phyloP scores from a whole-genome alignment of 1,284 basidiomycete species.

The Ganoderma resinaceum region DNA sequence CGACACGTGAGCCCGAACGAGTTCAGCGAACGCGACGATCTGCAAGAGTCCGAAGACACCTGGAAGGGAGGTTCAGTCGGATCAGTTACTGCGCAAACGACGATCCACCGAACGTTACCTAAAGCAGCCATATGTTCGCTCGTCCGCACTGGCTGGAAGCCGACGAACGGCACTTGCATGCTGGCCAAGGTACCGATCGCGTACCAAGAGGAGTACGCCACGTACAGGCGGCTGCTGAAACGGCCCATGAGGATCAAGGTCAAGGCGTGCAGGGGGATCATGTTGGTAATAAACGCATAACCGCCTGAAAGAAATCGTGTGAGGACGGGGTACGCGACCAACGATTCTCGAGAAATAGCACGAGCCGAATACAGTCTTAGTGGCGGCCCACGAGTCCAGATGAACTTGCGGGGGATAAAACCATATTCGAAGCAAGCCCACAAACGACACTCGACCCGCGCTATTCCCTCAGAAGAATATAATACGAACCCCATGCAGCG shows the following conservation, averaged over 20 bases:
- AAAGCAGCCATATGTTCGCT: conserved; percentile 99
- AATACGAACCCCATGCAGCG: conserved; percentile 91
- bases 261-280: conserved; percentile 97
- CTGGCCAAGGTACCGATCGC: conserved; percentile 95
- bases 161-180: conserved; percentile 99
- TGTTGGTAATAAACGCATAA: conserved; percentile 99
- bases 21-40: conserved; percentile 93
- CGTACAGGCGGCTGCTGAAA: conserved; percentile 91
- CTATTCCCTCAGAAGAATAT: conserved; percentile 12
- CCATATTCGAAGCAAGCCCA: neutral
- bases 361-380: neutral
- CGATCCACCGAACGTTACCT: conserved; percentile 52
- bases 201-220: conserved; percentile 98
- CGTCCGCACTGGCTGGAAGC: conserved; percentile 97
- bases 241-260: conserved; percentile 97
- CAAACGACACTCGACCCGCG: neutral
- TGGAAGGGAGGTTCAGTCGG: conserved; percentile 36
- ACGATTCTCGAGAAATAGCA: neutral
- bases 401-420: neutral
- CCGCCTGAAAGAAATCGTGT: conserved; percentile 62
- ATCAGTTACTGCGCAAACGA: conserved; percentile 19
- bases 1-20: conserved; percentile 89
- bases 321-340: conserved; percentile 6
- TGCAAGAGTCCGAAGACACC: conserved; percentile 97
- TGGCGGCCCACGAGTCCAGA: neutral